phyloP scores from a whole-genome alignment of 2,329 filamentous ascomycete genomes.

The Penicillium sp. region DNA sequence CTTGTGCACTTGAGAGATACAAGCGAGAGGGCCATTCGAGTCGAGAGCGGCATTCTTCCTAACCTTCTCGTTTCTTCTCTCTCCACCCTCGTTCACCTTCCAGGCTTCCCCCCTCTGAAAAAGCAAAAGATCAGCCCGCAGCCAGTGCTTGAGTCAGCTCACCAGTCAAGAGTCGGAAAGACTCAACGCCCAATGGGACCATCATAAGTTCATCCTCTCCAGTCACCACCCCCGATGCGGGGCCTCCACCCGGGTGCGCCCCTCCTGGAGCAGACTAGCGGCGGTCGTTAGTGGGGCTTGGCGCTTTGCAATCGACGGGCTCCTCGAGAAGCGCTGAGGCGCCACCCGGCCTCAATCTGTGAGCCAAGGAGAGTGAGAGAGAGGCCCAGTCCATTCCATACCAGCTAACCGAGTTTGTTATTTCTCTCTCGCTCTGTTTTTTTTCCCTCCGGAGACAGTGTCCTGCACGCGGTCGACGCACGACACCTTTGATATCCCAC shows the following conservation, averaged over 20 bases:
- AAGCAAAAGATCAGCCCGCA: not conserved
- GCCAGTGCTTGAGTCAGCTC: not conserved
- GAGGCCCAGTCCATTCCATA: not conserved
- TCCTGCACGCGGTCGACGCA: conserved; percentile 1
- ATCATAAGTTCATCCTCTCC: not conserved
- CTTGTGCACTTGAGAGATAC: not conserved
- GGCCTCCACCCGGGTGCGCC: conserved; percentile 23
- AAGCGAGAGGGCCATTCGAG: not conserved
- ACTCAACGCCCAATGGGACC: conserved; percentile 11
- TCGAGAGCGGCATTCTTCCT: not conserved
- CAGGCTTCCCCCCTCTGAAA: not conserved
- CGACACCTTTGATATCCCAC: not conserved
- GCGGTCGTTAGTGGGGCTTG: conserved; percentile 11
- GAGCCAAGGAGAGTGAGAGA: not conserved
- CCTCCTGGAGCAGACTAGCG: conserved; percentile 19
- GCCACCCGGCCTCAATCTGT: conserved; percentile 1
- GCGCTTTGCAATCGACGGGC: conserved; percentile 7
- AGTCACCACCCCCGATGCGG: conserved; percentile 15
- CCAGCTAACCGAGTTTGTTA: not conserved
- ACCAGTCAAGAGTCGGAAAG: not conserved
- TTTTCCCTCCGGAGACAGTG: conserved; percentile 5
- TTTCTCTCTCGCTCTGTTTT: not conserved
- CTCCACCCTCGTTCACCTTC: not conserved
- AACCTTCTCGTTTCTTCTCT: not conserved
- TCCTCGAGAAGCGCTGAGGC: conserved; percentile 11